Conservation (phyloP, 2,329 filamentous ascomycete genomes). For the Hymenoscyphus infarciens region DNA sequence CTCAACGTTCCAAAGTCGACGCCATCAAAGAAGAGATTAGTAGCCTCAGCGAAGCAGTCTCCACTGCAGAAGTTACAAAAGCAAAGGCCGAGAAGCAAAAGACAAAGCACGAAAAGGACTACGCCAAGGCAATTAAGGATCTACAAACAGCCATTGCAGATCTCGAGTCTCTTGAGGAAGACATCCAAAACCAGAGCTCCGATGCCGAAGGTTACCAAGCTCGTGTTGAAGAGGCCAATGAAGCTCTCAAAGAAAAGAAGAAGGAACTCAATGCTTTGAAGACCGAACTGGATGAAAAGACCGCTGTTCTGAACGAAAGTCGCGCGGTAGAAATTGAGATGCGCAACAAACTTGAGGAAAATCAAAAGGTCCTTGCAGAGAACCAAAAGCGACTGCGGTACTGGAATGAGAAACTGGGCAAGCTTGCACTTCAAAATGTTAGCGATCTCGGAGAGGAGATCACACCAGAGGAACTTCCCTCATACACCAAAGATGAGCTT, state of each 20-base stretch:
- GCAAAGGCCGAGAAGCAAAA: slow-evolving; percentile 93
- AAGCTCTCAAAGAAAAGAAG: slow-evolving; percentile 73
- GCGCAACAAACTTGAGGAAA: slow-evolving; percentile 96
- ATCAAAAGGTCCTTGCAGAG: slow-evolving; percentile 81
- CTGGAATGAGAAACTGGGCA: slow-evolving; percentile 86
- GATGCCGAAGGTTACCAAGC: slow-evolving; percentile 70
- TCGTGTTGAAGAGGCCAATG: slow-evolving; percentile 78
- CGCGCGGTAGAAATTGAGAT: slow-evolving; percentile 93
- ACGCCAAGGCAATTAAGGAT: slow-evolving; percentile 75
- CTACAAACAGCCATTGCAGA: slow-evolving; percentile 69
- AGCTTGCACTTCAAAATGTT: slow-evolving; percentile 78
- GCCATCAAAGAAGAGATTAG: slow-evolving; percentile 81
- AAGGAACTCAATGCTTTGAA: slow-evolving; percentile 77
- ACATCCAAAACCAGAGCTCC: slow-evolving; percentile 72
- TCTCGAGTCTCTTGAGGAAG: slow-evolving; percentile 71
- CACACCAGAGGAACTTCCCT: slow-evolving; percentile 61
- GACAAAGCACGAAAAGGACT: slow-evolving; percentile 79
- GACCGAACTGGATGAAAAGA: slow-evolving; percentile 81
- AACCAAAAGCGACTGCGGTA: slow-evolving; percentile 80
- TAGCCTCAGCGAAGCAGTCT: slow-evolving; percentile 75
- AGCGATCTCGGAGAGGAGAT: slow-evolving; percentile 61
- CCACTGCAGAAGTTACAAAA: slow-evolving; percentile 79
- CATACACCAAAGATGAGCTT: slow-evolving; percentile 70
- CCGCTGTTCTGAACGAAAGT: slow-evolving; percentile 80
- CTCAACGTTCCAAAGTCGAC: slow-evolving; percentile 89